phyloP scores from a whole-genome alignment of 1,284 basidiomycete species.

The Cerrena zonata region DNA sequence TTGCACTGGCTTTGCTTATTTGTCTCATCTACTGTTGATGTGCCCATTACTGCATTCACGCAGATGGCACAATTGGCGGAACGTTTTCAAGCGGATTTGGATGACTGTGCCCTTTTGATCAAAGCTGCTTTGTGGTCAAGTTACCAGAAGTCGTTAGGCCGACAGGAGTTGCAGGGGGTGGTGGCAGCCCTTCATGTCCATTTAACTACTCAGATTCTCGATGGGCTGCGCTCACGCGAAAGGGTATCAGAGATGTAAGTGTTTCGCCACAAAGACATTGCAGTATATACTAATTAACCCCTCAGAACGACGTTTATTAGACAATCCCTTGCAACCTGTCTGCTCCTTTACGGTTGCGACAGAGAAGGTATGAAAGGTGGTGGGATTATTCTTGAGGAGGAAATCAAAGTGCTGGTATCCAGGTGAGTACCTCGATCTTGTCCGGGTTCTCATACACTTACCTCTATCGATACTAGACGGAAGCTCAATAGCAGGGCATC shows the following conservation, averaged over 20 bases:
- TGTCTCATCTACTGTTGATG: slow-evolving; percentile 62
- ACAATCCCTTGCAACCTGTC: slow-evolving; percentile 49
- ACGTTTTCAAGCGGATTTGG: slow-evolving; percentile 36
- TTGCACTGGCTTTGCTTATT: slow-evolving; percentile 64
- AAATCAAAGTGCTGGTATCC: slow-evolving; percentile 47
- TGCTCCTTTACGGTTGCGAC: slow-evolving; percentile 62
- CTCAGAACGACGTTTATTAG: slow-evolving; percentile 43
- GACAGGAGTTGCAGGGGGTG: slow-evolving; percentile 49
- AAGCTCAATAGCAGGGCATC: slow-evolving; percentile 40
- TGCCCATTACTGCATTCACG: slow-evolving; percentile 48
- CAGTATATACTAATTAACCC: background rate
- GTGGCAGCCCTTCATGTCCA: slow-evolving; percentile 45
- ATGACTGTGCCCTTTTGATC: slow-evolving; percentile 42
- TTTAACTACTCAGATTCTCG: slow-evolving; percentile 34
- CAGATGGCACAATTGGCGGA: slow-evolving; percentile 40
- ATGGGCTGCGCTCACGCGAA: slow-evolving; percentile 26
- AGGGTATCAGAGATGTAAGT: slow-evolving; percentile 16
- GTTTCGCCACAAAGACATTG: slow-evolving; percentile 5
- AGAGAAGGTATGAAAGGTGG: slow-evolving; percentile 37
- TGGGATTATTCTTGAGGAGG: slow-evolving; percentile 41
- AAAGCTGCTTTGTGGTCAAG: slow-evolving; percentile 44
- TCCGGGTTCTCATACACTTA: slow-evolving; percentile 1
- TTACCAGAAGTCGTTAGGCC: slow-evolving; percentile 52
- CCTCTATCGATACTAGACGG: slow-evolving; percentile 37
- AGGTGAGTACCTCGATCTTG: slow-evolving; percentile 34